phyloP scores from a whole-genome alignment of 805 yeast genomes.

The Nakazawaea holstii region DNA sequence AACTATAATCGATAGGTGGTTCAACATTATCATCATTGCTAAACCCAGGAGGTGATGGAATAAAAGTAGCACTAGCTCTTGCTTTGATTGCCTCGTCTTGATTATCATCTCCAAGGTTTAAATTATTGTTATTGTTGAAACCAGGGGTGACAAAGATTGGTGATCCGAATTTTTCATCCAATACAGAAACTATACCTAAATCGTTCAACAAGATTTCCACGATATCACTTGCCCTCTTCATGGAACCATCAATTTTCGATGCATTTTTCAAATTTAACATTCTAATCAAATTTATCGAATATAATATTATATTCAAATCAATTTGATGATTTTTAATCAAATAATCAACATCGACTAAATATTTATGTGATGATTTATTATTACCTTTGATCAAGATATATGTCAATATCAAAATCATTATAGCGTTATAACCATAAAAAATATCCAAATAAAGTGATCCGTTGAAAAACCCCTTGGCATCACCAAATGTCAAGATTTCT shows the following conservation, averaged over 20 bases:
- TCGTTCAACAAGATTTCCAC: conserved; percentile 36
- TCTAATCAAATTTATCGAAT: conserved; percentile 28
- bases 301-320: conserved; percentile 21
- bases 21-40: too few relatives aligned
- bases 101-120: conserved; percentile 2
- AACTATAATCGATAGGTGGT: conserved; percentile 11
- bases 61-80: not conserved
- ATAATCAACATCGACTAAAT: conserved; percentile 22
- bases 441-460: conserved; percentile 42
- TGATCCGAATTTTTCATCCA: conserved; percentile 15
- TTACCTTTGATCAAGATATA: conserved; percentile 27
- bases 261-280: conserved; percentile 25
- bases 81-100: not conserved
- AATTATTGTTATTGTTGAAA: conserved; percentile 6
- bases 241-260: conserved; percentile 33
- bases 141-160: conserved; percentile 8
- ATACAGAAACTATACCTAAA: conserved; percentile 29
- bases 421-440: conserved; percentile 37
- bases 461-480: conserved; percentile 31
- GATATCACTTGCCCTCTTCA: conserved; percentile 36
- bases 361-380: conserved; percentile 12
- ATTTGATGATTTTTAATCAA: conserved; percentile 22
- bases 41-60: conserved; percentile 1
- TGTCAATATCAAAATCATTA: conserved; percentile 35
- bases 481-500: conserved; percentile 28